Conservation (phyloP, 1,284 basidiomycete genomes). For the Irpex sp. region DNA sequence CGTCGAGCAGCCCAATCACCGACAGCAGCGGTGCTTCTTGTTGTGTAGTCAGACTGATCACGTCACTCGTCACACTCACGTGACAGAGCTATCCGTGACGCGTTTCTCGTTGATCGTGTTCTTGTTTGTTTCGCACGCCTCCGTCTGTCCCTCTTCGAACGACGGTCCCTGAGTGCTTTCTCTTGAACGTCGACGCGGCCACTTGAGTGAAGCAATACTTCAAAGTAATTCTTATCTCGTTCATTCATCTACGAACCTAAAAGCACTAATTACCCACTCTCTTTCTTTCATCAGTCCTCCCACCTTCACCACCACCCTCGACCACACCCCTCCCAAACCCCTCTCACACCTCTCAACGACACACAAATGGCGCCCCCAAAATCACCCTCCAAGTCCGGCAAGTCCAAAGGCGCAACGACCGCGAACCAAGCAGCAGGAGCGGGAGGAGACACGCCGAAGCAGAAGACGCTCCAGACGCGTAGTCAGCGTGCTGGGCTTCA, state of each 20-base stretch:
- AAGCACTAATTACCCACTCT: too few species aligned
- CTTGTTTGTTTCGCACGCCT: not conserved
- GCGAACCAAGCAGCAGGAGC: constrained; percentile 27
- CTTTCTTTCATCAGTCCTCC: too few species aligned
- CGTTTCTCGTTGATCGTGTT: not conserved
- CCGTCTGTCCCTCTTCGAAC: not conserved
- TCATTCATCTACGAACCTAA: too few species aligned
- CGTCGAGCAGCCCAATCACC: too few species aligned
- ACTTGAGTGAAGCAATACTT: too few species aligned
- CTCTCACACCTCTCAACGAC: not conserved
- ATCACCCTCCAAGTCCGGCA: constrained; percentile 15
- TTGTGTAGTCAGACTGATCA: too few species aligned
- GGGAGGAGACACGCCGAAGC: constrained; percentile 28
- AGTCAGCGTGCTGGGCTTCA: constrained; percentile 83
- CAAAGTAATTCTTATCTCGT: too few species aligned
- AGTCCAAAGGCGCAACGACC: constrained; percentile 14
- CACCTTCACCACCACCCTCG: too few species aligned
- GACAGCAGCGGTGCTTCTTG: too few species aligned
- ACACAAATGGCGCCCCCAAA: not conserved
- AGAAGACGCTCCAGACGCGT: constrained; percentile 54
- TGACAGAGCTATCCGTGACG: not conserved
- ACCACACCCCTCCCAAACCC: not conserved
- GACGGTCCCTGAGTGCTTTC: too few species aligned
- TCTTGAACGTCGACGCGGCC: too few species aligned
- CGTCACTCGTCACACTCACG: not conserved